A percentile compares a stretch with the other conserved stretches of the same genome.
Conservation (phyloP, 164 flowering plant species). For the Pachysandra terminalis region DNA sequence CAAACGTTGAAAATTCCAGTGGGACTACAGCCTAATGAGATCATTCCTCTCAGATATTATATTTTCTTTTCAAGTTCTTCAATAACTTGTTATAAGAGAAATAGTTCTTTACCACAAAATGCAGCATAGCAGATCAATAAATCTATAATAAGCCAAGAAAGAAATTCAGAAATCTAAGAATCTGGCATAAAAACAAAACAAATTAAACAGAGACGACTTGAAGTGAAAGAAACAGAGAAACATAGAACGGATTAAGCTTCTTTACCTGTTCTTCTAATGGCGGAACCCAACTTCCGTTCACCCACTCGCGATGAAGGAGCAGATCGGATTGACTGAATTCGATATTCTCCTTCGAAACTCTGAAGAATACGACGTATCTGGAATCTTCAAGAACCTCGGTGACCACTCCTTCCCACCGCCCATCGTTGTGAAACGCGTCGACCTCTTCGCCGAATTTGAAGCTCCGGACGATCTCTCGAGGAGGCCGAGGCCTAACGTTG, state of each 20-base stretch:
- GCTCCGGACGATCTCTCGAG: slow-evolving; percentile 13
- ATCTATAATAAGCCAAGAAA: too few species aligned
- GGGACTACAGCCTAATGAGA: too few species aligned
- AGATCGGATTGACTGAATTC: slow-evolving; percentile 17
- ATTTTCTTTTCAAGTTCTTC: too few species aligned
- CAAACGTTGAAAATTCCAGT: too few species aligned
- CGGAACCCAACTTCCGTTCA: slow-evolving; percentile 30
- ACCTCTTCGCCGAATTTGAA: slow-evolving; percentile 28
- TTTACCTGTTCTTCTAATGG: slow-evolving; percentile 16
- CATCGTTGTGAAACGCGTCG: slow-evolving; percentile 39
- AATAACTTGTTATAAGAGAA: too few species aligned
- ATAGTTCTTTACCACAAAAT: too few species aligned
- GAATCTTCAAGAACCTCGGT: slow-evolving; percentile 6
- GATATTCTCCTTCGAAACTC: slow-evolving; percentile 26
- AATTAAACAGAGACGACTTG: background rate
- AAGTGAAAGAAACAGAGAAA: background rate
- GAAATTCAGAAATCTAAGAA: too few species aligned
- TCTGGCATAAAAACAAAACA: too few species aligned
- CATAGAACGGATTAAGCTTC: background rate
- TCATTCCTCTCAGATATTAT: too few species aligned
- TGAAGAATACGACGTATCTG: slow-evolving; percentile 29
- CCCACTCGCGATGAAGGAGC: slow-evolving; percentile 38
- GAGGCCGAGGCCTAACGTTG: slow-evolving; percentile 30
- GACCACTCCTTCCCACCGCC: slow-evolving; percentile 46
- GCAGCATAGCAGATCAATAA: too few species aligned